These are phyloP conservation scores for Camellia lanceoleosa DNA, from an alignment of 148 eudicot species.

Conservation along the genomic window DNA sequence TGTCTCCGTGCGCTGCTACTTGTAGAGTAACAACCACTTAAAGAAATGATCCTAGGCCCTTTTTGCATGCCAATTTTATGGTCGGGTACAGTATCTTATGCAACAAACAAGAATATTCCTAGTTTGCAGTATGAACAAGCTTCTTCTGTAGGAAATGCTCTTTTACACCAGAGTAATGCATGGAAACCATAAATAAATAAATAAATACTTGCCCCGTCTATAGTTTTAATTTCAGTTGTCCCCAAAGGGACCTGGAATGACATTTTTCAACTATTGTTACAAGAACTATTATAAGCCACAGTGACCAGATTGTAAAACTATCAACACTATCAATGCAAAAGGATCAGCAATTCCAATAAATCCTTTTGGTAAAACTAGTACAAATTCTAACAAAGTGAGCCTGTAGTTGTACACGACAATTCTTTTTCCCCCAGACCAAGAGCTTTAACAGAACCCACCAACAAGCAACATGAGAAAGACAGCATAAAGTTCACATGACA, in stretches of 20 bases:
- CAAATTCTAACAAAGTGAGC: not conserved
- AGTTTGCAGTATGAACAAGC: not conserved
- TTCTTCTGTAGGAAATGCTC: not conserved
- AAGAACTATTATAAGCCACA: not conserved
- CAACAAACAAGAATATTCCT: not conserved
- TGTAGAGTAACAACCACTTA: not conserved
- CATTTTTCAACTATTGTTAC: not conserved
- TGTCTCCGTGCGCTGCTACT: not conserved
- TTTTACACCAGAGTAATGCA: not conserved
- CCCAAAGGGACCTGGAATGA: not conserved
- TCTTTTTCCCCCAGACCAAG: not conserved
- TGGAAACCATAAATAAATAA: not conserved
- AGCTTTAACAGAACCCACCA: not conserved
- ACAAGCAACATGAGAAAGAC: not conserved
- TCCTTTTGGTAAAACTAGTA: not conserved
- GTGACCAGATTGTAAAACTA: not conserved
- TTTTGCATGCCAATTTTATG: not conserved
- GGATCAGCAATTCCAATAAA: not conserved
- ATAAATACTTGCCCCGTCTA: not conserved
- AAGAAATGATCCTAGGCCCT: not conserved
- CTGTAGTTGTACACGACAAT: not conserved
- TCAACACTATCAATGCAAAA: not conserved
- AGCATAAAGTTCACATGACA: not conserved
- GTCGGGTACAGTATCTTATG: not conserved
- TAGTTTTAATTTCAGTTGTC: not conserved